Conservation (phyloP, 345 rosid species). For the Camelina neglecta region DNA sequence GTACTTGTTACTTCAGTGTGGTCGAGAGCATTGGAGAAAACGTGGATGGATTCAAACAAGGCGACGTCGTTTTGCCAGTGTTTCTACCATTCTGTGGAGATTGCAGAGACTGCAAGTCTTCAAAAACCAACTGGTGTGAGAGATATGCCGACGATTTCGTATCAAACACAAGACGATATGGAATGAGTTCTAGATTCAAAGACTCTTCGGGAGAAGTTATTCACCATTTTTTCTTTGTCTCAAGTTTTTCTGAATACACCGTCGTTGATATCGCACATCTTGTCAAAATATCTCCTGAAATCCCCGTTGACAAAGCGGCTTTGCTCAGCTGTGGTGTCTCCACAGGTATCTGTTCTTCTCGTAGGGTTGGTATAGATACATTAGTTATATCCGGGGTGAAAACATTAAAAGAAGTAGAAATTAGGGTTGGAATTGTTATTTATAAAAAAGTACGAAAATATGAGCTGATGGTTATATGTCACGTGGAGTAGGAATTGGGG, state of each 20-base stretch:
- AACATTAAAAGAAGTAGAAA: background rate
- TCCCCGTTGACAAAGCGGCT: conserved; percentile 60
- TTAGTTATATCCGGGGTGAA: background rate
- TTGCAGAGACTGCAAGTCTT: conserved; percentile 60
- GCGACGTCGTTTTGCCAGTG: conserved; percentile 67
- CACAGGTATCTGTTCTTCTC: conserved; percentile 48
- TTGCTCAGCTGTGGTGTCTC: conserved; percentile 69
- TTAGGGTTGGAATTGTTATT: background rate
- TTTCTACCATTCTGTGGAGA: conserved; percentile 59
- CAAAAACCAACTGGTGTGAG: conserved; percentile 59
- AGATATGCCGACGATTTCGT: background rate
- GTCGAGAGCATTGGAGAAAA: conserved; percentile 78
- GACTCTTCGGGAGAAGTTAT: conserved; percentile 58
- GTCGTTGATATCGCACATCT: conserved; percentile 67
- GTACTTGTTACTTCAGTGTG: conserved; percentile 43
- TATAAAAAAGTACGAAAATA: background rate
- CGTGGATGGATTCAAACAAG: conserved; percentile 60
- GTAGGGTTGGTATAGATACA: background rate
- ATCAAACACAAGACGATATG: conserved; percentile 56
- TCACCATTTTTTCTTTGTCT: conserved; percentile 58
- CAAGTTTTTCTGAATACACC: conserved; percentile 74
- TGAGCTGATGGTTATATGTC: background rate
- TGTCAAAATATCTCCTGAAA: conserved; percentile 50
- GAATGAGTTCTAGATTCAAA: conserved; percentile 55
- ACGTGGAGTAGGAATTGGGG: conserved; percentile 61